These are phyloP conservation scores for Apiotrichum montevideense DNA, from an alignment of 1,284 basidiomycete genomes.

Conservation along the genomic window DNA sequence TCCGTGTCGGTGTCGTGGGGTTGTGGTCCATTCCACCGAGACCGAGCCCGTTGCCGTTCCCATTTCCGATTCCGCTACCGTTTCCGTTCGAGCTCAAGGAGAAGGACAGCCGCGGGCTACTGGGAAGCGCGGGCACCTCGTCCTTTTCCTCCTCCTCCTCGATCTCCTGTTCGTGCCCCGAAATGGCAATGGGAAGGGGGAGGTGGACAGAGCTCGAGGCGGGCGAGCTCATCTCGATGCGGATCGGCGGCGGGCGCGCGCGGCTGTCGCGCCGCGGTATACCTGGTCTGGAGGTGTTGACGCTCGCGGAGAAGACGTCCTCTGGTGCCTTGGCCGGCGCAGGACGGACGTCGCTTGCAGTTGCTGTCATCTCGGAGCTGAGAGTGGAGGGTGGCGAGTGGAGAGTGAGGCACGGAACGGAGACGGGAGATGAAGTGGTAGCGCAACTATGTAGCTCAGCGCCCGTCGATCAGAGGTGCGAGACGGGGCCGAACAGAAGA, in stretches of 20 bases:
- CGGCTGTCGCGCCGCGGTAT: not conserved
- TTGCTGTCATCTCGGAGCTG: too few relatives aligned
- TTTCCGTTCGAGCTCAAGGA: too few relatives aligned
- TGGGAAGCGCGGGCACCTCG: not conserved
- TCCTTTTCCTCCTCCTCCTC: slow-evolving; percentile 1
- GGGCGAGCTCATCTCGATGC: not conserved
- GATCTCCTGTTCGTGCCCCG: not conserved
- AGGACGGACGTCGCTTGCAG: too few relatives aligned
- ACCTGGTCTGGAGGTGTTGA: too few relatives aligned
- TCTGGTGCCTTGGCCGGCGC: too few relatives aligned
- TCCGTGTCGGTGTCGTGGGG: not conserved
- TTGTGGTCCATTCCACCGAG: not conserved
- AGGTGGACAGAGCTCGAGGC: not conserved
- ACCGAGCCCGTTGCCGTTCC: not conserved
- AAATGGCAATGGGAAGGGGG: not conserved
- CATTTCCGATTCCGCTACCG: not conserved
- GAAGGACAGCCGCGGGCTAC: slow-evolving; percentile 1
- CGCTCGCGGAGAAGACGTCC: too few relatives aligned
- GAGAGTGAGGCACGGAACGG: too few relatives aligned
- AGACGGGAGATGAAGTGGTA: too few relatives aligned
- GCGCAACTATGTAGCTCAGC: too few relatives aligned
- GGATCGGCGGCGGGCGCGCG: slow-evolving; percentile 1
- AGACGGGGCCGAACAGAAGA: too few relatives aligned
- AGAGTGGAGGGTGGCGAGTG: too few relatives aligned
- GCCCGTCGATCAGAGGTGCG: too few relatives aligned